Evolutionary conservation across 805 yeast species (phyloP).

Genomic region (Saccharomycopsis sp.): DNA sequence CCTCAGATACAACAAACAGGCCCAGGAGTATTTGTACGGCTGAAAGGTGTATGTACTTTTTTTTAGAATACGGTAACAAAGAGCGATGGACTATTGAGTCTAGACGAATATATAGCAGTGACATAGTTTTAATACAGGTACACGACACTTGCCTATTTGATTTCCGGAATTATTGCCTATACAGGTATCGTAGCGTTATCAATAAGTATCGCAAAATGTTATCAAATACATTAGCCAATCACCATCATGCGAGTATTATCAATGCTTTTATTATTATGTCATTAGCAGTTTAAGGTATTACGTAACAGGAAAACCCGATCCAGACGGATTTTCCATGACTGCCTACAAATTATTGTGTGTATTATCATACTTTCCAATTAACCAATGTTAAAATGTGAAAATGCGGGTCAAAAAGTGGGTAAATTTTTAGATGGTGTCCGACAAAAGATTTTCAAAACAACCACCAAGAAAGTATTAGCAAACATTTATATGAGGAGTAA

Average conservation of each 20-base stretch:
- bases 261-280: no score
- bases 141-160: no score
- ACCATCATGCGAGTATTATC: no score
- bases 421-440: background rate
- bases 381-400: background rate
- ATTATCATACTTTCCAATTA: no score
- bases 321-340: background rate
- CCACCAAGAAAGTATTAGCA: background rate
- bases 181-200: no score
- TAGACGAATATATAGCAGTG: no score
- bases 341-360: no score
- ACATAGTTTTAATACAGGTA: no score
- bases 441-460: background rate
- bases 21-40: background rate
- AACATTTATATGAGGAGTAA: background rate
- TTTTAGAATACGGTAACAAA: no score
- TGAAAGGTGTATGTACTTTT: no score
- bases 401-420: background rate
- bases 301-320: background rate
- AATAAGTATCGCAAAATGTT: no score
- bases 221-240: background rate
- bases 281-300: background rate
- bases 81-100: no score
- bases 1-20: constrained; percentile 40
- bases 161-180: background rate